A percentile compares a stretch with the other conserved stretches of the same genome.
phyloP scores from a whole-genome alignment of 805 yeast genomes.

The Candida maesae region DNA sequence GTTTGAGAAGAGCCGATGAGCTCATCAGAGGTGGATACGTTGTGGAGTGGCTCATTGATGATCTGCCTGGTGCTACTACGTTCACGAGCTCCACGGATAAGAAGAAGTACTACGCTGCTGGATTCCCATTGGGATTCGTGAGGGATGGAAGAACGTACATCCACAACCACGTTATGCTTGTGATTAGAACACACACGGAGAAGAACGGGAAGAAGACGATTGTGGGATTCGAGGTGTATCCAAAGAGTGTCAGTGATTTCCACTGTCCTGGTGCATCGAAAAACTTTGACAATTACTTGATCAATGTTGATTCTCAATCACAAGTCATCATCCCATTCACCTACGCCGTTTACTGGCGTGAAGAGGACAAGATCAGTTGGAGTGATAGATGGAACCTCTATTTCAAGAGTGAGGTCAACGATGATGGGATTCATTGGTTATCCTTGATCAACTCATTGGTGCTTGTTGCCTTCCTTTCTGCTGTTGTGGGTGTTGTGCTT shows the following conservation, averaged over 20 bases:
- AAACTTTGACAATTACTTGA: constrained; percentile 51
- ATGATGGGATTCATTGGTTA: constrained; percentile 67
- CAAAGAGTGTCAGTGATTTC: constrained; percentile 66
- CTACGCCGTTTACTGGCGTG: constrained; percentile 86
- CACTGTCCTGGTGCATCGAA: constrained; percentile 74
- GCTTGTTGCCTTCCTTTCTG: constrained; percentile 55
- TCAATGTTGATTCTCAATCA: constrained; percentile 40
- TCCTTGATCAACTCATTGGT: constrained; percentile 70
- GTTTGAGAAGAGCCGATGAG: constrained; percentile 51
- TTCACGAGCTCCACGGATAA: constrained; percentile 55
- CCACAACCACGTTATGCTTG: constrained; percentile 79
- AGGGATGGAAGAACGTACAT: constrained; percentile 57
- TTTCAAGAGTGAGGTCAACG: constrained; percentile 49
- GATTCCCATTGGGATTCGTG: constrained; percentile 78
- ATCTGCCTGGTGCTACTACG: constrained; percentile 85
- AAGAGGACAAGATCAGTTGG: constrained; percentile 64
- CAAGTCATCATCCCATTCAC: constrained; percentile 64
- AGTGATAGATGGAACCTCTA: constrained; percentile 71
- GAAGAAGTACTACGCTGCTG: constrained; percentile 75
- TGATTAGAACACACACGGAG: constrained; percentile 63
- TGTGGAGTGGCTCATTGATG: constrained; percentile 82
- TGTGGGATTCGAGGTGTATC: constrained; percentile 89
- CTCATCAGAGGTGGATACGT: constrained; percentile 68
- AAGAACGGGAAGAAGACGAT: constrained; percentile 48
- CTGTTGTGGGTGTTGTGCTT: constrained; percentile 62